These are phyloP conservation scores for Pseudonectria buxi DNA, from an alignment of 2,329 filamentous ascomycete species.

Conservation along the genomic window DNA sequence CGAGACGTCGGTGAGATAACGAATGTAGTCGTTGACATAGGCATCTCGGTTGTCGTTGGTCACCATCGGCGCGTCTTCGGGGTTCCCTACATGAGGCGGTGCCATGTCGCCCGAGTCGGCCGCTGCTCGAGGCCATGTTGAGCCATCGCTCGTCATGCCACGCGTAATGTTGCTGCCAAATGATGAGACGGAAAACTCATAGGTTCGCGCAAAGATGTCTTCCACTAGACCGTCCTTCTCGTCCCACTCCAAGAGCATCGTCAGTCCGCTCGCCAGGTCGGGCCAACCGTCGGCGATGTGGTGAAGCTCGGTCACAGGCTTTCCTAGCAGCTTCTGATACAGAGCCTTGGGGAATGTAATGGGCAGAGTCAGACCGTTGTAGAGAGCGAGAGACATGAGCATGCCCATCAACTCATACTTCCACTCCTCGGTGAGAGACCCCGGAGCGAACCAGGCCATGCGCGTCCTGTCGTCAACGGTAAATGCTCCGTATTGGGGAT, in stretches of 20 bases:
- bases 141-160: constrained; percentile 42
- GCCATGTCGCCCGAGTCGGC: constrained; percentile 13
- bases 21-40: constrained; percentile 80
- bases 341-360: constrained; percentile 81
- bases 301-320: constrained; percentile 62
- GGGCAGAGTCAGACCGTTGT: constrained; percentile 87
- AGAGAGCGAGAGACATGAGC: constrained; percentile 81
- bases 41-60: constrained; percentile 70
- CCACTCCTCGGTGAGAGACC: constrained; percentile 74
- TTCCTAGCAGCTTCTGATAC: constrained; percentile 70
- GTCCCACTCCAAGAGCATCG: constrained; percentile 67
- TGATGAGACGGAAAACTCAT: constrained; percentile 68
- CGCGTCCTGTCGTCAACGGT: constrained; percentile 67
- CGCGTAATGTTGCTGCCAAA: constrained; percentile 52
- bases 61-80: constrained; percentile 61
- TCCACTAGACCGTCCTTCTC: constrained; percentile 68
- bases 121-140: constrained; percentile 49
- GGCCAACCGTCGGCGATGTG: constrained; percentile 87
- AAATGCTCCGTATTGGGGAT: constrained; percentile 74
- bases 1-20: constrained; percentile 73
- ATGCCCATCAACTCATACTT: constrained; percentile 87
- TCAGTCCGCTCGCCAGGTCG: constrained; percentile 67
- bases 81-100: constrained; percentile 23
- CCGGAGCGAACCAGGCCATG: constrained; percentile 83
- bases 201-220: constrained; percentile 76